Evolutionary conservation across 345 rosid species (phyloP).

Genomic region (Raphanus raphanistrum): DNA sequence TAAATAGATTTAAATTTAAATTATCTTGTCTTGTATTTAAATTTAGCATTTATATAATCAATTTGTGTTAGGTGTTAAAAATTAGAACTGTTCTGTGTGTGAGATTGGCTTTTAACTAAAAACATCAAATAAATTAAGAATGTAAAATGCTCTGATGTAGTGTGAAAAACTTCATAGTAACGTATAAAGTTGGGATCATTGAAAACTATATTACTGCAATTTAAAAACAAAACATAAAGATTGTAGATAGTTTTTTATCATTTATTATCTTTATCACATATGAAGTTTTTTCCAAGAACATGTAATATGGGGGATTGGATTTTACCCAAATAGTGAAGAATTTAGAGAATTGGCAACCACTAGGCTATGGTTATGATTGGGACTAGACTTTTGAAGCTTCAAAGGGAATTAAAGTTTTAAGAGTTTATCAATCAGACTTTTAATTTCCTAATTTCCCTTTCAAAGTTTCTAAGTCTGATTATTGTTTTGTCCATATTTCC

Average conservation of each 20-base stretch:
- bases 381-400: neutral
- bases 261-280: neutral
- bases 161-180: neutral
- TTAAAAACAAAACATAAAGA: neutral
- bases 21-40: too few relatives aligned
- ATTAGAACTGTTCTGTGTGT: neutral
- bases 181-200: neutral
- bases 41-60: neutral
- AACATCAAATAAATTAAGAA: neutral
- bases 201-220: neutral
- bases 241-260: neutral
- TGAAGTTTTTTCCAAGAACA: neutral
- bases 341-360: neutral
- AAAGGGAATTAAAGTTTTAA: neutral
- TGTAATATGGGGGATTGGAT: neutral
- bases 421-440: neutral
- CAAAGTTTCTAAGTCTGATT: neutral
- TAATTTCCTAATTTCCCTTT: neutral
- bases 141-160: neutral
- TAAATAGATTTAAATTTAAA: too few relatives aligned
- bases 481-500: neutral
- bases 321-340: neutral
- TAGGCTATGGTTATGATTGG: neutral
- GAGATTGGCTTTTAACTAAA: neutral
- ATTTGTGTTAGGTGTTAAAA: neutral